Base-by-base conservation (phyloP, 345 rosid species). In the Citrus glauca region DNA sequence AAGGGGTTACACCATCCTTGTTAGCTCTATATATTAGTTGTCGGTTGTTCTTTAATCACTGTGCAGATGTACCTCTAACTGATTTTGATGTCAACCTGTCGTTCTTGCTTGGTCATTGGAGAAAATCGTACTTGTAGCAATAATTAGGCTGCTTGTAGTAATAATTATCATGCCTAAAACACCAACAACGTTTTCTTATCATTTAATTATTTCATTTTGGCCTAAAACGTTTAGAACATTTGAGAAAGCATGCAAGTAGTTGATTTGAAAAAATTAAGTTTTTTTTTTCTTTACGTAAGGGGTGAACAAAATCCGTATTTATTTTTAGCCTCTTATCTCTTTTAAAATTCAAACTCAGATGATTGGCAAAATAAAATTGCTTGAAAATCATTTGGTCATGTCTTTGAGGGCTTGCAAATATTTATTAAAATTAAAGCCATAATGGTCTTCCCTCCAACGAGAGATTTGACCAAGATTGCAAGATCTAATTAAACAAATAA, bases 41-140 rank as follows among this genome's bases (percentile, higher is more conserved):
- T 78, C 63, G 83, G 82, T 84, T 76, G 89, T 84, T 84, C 78
- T 69, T 50, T 69, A 45, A 17, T 7, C 62, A 7, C 33, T 45
- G 40, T 37, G 28, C 63, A 42, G 10, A 42, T 10, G 72, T 48
- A 5, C 25, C 67, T 62, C 9, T 76, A 84, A 87, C 87, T 72
- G 83, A 83, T 61, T 67, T 69, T 77, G 84, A 86, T 76, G 86
- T 78, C 72, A 71, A 65, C 73, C 27, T 14, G 6, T 45, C 32
- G 45, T 25, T 48, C 50, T 48, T 69, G 33, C 33, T 68, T 68
- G 14, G 10, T 68, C 4, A 24, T 68, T 68, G 30, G 55, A 68
- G 32, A n/a, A 38, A 40, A 40, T 24, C 55, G 32, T 40, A n/a
- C 20, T n/a, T 24, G 2, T 68, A 5, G 55, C 0, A 1, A 9